Conservation (phyloP, 2,329 filamentous ascomycete genomes). For the Apiospora pterosperma region DNA sequence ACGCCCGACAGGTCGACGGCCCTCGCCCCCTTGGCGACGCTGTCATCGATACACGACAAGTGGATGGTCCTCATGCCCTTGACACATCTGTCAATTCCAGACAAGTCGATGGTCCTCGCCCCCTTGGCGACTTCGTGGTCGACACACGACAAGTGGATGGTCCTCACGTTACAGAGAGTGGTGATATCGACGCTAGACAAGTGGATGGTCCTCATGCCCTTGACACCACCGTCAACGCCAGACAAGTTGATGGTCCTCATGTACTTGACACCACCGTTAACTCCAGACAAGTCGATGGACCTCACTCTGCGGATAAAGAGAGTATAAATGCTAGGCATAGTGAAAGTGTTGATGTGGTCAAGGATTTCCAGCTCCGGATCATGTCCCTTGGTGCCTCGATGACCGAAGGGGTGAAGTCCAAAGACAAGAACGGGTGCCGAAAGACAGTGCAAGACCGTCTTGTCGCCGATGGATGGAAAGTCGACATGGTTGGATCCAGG, state of each 20-base stretch:
- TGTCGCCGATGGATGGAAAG: background rate
- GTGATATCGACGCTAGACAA: background rate
- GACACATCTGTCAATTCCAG: background rate
- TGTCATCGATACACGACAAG: background rate
- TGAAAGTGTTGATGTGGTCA: background rate
- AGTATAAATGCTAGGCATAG: background rate
- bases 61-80: background rate
- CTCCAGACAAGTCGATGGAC: too few relatives aligned
- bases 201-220: background rate
- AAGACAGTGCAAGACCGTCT: background rate
- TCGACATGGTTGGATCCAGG: slow-evolving; percentile 8
- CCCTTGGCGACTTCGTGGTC: background rate
- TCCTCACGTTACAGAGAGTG: background rate
- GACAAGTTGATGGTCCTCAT: too few relatives aligned
- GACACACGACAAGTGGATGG: background rate
- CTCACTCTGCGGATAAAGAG: background rate
- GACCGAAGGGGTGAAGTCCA: background rate
- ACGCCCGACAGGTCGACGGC: background rate
- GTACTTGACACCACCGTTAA: too few relatives aligned
- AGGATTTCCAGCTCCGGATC: background rate
- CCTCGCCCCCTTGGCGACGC: background rate
- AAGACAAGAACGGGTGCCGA: slow-evolving; percentile 2
- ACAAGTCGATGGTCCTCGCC: background rate
- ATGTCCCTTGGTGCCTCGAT: slow-evolving; percentile 7
- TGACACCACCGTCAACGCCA: background rate